Percentiles rank a stretch among this genome's conserved stretches.
These are phyloP conservation scores for Thuja plicata DNA, from an alignment of 83 land plant species.

Conservation along the genomic window DNA sequence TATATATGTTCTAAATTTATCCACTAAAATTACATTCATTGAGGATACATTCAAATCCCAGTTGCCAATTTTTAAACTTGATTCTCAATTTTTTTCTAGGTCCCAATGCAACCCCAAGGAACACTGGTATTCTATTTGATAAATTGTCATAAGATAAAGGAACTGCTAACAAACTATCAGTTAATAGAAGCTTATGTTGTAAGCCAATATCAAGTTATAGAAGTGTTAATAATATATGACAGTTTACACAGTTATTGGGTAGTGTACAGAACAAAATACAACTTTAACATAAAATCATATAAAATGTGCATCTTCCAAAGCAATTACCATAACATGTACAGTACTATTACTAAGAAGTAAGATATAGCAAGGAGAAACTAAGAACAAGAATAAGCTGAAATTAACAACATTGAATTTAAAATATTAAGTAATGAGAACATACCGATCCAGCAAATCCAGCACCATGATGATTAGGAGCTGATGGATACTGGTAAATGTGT, in stretches of 20 bases:
- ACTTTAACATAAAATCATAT: not conserved
- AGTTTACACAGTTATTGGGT: not conserved
- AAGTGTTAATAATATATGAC: not conserved
- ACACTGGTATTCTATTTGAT: not conserved
- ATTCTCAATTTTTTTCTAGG: not conserved
- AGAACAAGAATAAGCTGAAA: not conserved
- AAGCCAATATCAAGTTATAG: not conserved
- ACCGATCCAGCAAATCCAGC: slow-evolving; percentile 11
- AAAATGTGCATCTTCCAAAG: not conserved
- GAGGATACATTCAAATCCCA: not conserved
- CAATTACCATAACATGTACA: not conserved
- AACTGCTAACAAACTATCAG: not conserved
- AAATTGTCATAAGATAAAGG: not conserved
- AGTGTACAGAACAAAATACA: not conserved
- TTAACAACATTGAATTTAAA: not conserved
- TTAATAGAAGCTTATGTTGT: not conserved
- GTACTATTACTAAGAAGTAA: not conserved
- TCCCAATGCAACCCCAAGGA: not conserved
- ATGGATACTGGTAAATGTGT: slow-evolving; percentile 1
- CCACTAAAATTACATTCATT: not conserved
- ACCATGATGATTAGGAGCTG: not conserved
- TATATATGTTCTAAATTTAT: not conserved
- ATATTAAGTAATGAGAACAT: not conserved
- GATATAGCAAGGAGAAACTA: not conserved
- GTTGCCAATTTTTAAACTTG: not conserved